Evolutionary conservation across 768 basidiomycete species (phyloP).

Genomic region (Kwoniella sp.): DNA sequence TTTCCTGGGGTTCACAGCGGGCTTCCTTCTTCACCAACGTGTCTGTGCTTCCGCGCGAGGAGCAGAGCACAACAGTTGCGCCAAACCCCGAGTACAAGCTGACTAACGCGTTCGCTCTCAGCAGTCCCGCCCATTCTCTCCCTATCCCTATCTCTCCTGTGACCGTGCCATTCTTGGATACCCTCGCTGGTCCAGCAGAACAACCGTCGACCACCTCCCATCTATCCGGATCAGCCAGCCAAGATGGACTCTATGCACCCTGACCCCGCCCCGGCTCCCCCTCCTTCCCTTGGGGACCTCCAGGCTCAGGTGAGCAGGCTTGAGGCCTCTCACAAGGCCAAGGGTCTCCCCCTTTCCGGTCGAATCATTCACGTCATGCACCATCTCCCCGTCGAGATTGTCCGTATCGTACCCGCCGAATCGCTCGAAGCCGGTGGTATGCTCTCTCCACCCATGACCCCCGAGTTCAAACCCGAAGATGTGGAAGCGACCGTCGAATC

Average conservation of each 20-base stretch:
- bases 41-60: too few species aligned
- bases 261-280: conserved; percentile 44
- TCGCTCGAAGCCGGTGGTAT: conserved; percentile 26
- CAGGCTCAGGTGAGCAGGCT: conserved; percentile 66
- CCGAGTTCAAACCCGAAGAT: conserved; percentile 60
- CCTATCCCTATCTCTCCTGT: not conserved
- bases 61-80: too few species aligned
- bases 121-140: not conserved
- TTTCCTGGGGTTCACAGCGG: too few species aligned
- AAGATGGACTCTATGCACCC: conserved; percentile 49
- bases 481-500: conserved; percentile 43
- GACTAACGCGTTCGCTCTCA: not conserved
- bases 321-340: conserved; percentile 65
- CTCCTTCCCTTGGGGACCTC: conserved; percentile 58
- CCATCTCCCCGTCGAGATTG: conserved; percentile 73
- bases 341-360: conserved; percentile 72
- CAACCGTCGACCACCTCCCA: not conserved
- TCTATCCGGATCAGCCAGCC: conserved; percentile 2
- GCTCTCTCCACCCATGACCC: conserved; percentile 72
- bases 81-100: not conserved
- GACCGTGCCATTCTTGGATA: not conserved
- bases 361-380: conserved; percentile 89
- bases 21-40: too few species aligned
- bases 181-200: not conserved
- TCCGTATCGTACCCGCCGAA: conserved; percentile 50